Evolutionary conservation across 768 basidiomycete genomes (phyloP), one percentile per base, ranked within the genome.

Genomic region (Suillus fuscotomentosus): DNA sequence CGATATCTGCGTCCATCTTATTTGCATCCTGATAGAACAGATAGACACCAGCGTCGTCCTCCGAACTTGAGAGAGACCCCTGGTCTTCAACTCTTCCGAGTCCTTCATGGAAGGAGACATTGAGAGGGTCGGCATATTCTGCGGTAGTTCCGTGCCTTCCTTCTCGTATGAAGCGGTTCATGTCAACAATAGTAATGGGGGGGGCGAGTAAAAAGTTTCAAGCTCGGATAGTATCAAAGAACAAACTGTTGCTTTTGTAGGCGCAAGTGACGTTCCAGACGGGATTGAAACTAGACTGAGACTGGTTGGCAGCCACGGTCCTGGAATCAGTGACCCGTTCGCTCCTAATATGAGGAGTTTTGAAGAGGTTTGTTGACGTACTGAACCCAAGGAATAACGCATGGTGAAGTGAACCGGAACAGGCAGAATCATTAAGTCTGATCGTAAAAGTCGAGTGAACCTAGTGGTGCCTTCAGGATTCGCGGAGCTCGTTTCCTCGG

Each of bases 61-160:
- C 87, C 64, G 87, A 87, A 64, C 81, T 83, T 8, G 85, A 82
- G 70, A 81, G 78, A 11, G 86, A 88, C 61, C 79, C 81, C 60
- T 78, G 80, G 66, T 83, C 83, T 62, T 83, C 82, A 65, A 73
- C 70, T 68, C 74, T 74, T 42, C 77, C 50, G 15, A 51, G 24
- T 27, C 51, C 77, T 57, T 61, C 61, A 36, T 54, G 73, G 63
- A 66, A 62, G 43, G 64, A 66, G 41, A 68, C 45, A 65, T 71
- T 71, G 65, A 76, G 70, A 59, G 72, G 47, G 61, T 70, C 71
- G 60, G 70, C 61, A 60, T 70, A 65, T 47, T 76, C 76, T 63
- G 77, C 63, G 60, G 75, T 66, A 55, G 57, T 63, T 66, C 69
- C 66, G 63, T 76, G 71, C 54, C 69, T 66, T 13, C 67, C 70